phyloP scores from a whole-genome alignment of 805 yeast species.

The Metschnikowia continentalis region DNA sequence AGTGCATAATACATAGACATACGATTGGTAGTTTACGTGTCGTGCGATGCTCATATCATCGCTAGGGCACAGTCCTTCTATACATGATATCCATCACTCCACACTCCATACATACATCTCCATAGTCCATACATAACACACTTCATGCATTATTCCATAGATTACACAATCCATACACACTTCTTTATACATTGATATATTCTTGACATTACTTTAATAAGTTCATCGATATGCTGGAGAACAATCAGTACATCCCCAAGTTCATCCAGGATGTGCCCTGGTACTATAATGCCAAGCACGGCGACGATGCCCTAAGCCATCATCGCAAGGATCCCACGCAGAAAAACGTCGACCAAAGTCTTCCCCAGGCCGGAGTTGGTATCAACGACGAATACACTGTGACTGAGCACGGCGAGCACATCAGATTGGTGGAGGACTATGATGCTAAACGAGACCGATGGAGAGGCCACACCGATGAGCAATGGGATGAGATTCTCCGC shows the following conservation, averaged over 20 bases:
- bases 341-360: slow-evolving; percentile 42
- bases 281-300: slow-evolving; percentile 25
- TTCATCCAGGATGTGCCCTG: slow-evolving; percentile 38
- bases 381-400: slow-evolving; percentile 43
- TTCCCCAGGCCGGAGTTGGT: slow-evolving; percentile 54
- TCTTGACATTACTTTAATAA: too few relatives aligned
- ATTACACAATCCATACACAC: too few relatives aligned
- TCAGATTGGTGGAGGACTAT: slow-evolving; percentile 40
- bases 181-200: too few relatives aligned
- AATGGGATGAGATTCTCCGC: slow-evolving; percentile 50
- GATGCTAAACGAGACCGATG: slow-evolving; percentile 76
- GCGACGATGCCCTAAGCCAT: slow-evolving; percentile 50
- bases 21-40: neutral
- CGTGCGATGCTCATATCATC: slow-evolving; percentile 7
- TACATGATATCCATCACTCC: neutral
- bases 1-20: slow-evolving; percentile 3
- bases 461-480: slow-evolving; percentile 70
- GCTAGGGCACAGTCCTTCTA: neutral
- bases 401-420: slow-evolving; percentile 14
- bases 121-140: neutral
- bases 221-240: neutral
- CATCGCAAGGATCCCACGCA: slow-evolving; percentile 44
- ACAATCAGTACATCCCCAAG: slow-evolving; percentile 34
- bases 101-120: neutral
- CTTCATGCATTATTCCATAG: neutral